Evolutionary conservation across 768 basidiomycete species (phyloP), one percentile per base, ranked within the genome.

Genomic region (Dioszegia aurantiaca): DNA sequence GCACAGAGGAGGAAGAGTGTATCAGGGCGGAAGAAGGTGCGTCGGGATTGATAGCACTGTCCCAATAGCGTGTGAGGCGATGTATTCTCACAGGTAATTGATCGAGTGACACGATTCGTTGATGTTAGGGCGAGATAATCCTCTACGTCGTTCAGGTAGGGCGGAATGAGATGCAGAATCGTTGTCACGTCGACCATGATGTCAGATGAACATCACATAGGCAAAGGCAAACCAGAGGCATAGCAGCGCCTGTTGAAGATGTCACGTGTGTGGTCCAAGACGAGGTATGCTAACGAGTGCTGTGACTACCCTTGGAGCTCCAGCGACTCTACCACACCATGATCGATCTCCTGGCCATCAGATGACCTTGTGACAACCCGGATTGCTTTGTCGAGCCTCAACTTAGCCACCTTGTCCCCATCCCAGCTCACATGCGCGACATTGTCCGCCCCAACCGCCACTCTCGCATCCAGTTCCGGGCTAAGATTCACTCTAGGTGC

Each of bases 401-500:
- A 12, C 12, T 26, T 33, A 11, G 30, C 42, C 16, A 19, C 21
- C 40, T 21, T 31, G 9, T 39, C 37, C 30, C 23, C 56, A 3
- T 17, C 24, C 56, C 56, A 57, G 11, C 14, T 17, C 4, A 58
- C 57, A 19, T 21, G 36, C 11, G 57, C 57, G 4, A 37, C 42
- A 49, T 52, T 58, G 5, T 48, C 57, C 21, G 9, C 37, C 27
- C 57, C 57, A 3, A 58, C 28, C 2, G 39, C 37, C 30, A 58
- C 42, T 33, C 28, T 58, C 26, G 47, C 57, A 11, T 58, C 26
- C 27, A 51, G 16, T 0, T 17, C n/a, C 9, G 21, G 14, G 26
- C 28, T 43, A 11, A 58, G 57, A 16, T 12, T 26, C 2, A 43
- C 9, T 21, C 57, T 44, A 24, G 66, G 66, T 23, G 58, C 52